Conservation (phyloP, 306 rosid genomes). For the Cyclanthera cordifolia region DNA sequence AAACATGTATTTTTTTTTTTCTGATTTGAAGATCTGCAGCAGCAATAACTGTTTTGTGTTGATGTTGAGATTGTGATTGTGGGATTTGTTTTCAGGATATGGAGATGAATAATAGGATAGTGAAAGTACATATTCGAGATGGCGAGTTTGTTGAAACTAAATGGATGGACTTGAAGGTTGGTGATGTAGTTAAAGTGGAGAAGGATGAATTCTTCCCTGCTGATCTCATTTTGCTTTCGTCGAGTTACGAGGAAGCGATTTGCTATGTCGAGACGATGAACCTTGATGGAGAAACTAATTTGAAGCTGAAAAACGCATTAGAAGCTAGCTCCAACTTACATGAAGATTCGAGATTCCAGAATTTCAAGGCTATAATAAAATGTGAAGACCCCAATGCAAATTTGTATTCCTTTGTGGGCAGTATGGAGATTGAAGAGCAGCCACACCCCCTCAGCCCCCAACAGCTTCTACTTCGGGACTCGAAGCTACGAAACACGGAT, state of each 20-base stretch:
- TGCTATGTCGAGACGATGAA: slow-evolving; percentile 95
- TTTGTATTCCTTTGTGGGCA: slow-evolving; percentile 75
- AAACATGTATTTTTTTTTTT: background rate
- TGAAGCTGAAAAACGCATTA: slow-evolving; percentile 68
- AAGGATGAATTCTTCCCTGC: slow-evolving; percentile 92
- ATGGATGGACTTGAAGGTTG: slow-evolving; percentile 88
- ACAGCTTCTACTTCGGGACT: slow-evolving; percentile 87
- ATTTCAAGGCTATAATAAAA: slow-evolving; percentile 59
- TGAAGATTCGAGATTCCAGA: slow-evolving; percentile 45
- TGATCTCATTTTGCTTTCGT: slow-evolving; percentile 81
- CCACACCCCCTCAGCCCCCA: slow-evolving; percentile 73
- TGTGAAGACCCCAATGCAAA: slow-evolving; percentile 98
- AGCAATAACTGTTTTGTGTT: background rate
- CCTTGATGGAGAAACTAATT: slow-evolving; percentile 92
- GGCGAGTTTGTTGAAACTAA: slow-evolving; percentile 46
- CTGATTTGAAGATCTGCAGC: background rate
- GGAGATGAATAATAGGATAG: slow-evolving; percentile 81
- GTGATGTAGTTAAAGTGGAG: slow-evolving; percentile 79
- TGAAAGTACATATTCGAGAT: slow-evolving; percentile 50
- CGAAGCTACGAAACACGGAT: slow-evolving; percentile 94
- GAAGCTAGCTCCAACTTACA: slow-evolving; percentile 61
- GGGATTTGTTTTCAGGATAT: slow-evolving; percentile 49
- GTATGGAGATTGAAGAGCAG: slow-evolving; percentile 51
- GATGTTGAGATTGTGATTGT: background rate
- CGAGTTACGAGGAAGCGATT: slow-evolving; percentile 78